Percentiles rank a stretch among this genome's conserved stretches.
phyloP scores from a whole-genome alignment of 345 rosid species.

The Euclidium syriacum region DNA sequence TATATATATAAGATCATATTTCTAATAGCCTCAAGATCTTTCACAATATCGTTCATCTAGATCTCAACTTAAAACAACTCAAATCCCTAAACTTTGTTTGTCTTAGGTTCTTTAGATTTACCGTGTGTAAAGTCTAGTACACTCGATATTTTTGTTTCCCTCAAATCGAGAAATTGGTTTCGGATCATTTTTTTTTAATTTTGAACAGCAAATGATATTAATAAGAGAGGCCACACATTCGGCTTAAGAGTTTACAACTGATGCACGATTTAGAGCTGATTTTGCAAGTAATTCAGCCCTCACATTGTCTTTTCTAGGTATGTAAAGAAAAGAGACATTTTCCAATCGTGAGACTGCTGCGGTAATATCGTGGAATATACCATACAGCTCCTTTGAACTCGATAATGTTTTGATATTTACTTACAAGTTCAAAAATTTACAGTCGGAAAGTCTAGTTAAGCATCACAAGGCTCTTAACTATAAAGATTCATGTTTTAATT shows the following conservation, averaged over 20 bases:
- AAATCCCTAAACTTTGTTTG: background rate
- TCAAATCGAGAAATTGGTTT: background rate
- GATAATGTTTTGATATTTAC: too few relatives aligned
- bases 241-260: too few relatives aligned
- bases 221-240: too few relatives aligned
- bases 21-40: background rate
- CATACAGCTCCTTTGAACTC: too few relatives aligned
- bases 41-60: background rate
- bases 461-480: background rate
- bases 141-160: background rate
- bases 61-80: background rate
- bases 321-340: too few relatives aligned
- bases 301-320: too few relatives aligned
- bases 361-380: too few relatives aligned
- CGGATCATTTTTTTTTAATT: too few relatives aligned
- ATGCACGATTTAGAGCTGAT: too few relatives aligned
- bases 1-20: conserved; percentile 7
- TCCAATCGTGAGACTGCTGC: too few relatives aligned
- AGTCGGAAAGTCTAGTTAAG: background rate
- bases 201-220: too few relatives aligned
- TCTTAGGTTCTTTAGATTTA: background rate
- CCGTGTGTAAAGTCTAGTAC: conserved; percentile 7
- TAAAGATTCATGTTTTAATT: background rate
- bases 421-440: background rate
- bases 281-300: too few relatives aligned